phyloP scores from a whole-genome alignment of 805 yeast species.

The Candida sphagnicola region DNA sequence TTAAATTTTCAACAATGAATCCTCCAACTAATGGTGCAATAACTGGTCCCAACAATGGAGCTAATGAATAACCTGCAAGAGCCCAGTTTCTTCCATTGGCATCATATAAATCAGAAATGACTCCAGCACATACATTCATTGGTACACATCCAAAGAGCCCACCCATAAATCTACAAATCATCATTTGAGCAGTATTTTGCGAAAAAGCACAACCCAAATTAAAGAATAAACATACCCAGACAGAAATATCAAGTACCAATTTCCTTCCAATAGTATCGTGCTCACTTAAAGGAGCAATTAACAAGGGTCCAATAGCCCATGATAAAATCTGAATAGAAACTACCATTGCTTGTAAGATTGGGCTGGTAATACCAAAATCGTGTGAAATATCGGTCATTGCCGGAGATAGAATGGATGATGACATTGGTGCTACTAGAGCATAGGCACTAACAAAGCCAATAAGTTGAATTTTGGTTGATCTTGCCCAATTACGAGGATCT shows the following conservation, averaged over 20 bases:
- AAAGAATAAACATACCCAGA: constrained; percentile 32
- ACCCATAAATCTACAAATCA: constrained; percentile 30
- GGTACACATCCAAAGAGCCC: constrained; percentile 39
- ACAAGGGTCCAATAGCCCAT: constrained; percentile 38
- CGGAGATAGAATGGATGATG: constrained; percentile 37
- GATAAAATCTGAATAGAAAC: constrained; percentile 36
- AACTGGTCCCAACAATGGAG: constrained; percentile 37
- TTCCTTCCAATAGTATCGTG: constrained; percentile 33
- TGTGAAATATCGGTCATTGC: constrained; percentile 25
- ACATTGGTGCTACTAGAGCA: constrained; percentile 38
- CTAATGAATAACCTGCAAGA: constrained; percentile 32
- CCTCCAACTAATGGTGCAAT: constrained; percentile 37
- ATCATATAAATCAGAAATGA: constrained; percentile 33
- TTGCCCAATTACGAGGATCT: constrained; percentile 33
- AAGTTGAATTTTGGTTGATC: constrained; percentile 16
- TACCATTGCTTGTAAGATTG: constrained; percentile 23
- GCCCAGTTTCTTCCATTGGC: constrained; percentile 29
- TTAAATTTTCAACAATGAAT: constrained; percentile 25
- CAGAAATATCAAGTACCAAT: constrained; percentile 26
- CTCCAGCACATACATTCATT: constrained; percentile 37
- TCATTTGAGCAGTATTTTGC: constrained; percentile 27
- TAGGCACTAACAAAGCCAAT: constrained; percentile 29
- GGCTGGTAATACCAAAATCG: constrained; percentile 25
- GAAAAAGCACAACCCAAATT: constrained; percentile 36
- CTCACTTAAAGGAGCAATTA: constrained; percentile 38